phyloP scores from a whole-genome alignment of 2,329 filamentous ascomycete species.

The Amauroascus verrucosus region DNA sequence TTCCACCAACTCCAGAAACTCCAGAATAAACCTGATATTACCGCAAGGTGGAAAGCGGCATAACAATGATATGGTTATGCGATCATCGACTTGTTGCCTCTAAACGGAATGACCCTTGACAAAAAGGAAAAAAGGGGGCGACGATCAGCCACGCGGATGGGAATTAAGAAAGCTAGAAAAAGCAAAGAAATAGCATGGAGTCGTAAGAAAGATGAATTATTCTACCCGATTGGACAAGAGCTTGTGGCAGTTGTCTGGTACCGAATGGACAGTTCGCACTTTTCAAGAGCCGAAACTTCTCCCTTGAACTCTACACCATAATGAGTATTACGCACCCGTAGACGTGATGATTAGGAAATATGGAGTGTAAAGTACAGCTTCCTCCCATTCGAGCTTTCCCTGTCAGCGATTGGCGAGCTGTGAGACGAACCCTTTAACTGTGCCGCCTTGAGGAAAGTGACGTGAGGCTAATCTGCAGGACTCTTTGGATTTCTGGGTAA shows the following conservation, averaged over 20 bases:
- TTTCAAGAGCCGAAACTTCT: neutral
- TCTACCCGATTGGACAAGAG: neutral
- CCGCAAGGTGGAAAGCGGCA: neutral
- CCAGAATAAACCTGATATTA: neutral
- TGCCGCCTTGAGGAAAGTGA: neutral
- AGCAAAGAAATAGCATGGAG: neutral
- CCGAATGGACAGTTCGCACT: neutral
- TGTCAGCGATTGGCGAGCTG: too few relatives aligned
- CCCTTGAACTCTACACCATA: neutral
- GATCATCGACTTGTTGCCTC: neutral
- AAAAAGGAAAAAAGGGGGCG: neutral
- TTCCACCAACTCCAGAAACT: neutral
- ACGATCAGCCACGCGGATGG: slow-evolving; percentile 6
- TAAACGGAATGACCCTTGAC: neutral
- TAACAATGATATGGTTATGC: neutral
- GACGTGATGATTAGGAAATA: too few relatives aligned
- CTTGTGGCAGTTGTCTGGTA: neutral
- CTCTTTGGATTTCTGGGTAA: neutral
- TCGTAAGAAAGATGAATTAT: neutral
- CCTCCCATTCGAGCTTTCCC: too few relatives aligned
- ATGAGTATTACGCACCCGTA: too few relatives aligned
- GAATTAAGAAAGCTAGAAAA: neutral
- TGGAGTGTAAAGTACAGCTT: too few relatives aligned
- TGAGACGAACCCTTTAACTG: too few relatives aligned
- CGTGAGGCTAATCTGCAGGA: neutral